Conservation (phyloP, 306 rosid species). For the Castanea sativa region DNA sequence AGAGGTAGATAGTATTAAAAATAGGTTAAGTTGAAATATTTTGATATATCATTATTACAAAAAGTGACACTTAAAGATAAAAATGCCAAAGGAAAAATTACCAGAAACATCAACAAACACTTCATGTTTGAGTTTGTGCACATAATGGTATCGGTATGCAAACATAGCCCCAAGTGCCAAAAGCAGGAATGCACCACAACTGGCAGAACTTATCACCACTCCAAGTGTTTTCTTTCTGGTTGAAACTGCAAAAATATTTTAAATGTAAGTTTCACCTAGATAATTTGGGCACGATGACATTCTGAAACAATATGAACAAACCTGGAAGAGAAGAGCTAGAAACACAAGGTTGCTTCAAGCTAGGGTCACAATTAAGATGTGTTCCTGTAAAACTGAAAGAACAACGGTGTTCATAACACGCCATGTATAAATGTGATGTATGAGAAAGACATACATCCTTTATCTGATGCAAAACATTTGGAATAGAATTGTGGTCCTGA, state of each 20-base stretch:
- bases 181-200: conserved; percentile 63
- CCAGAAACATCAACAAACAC: conserved; percentile 83
- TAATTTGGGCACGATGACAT: conserved; percentile 3
- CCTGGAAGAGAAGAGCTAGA: conserved; percentile 64
- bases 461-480: neutral
- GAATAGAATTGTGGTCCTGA: neutral
- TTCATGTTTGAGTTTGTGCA: conserved; percentile 38
- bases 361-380: conserved; percentile 60
- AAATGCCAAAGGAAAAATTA: conserved; percentile 29
- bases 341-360: conserved; percentile 69
- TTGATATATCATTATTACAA: neutral
- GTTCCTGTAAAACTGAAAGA: conserved; percentile 75
- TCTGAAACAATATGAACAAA: conserved; percentile 23
- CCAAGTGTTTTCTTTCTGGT: conserved; percentile 46
- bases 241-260: conserved; percentile 50
- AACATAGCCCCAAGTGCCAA: conserved; percentile 54
- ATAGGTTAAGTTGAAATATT: neutral
- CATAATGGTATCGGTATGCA: conserved; percentile 43
- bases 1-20: neutral
- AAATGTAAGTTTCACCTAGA: conserved; percentile 3
- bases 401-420: neutral
- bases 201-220: conserved; percentile 47
- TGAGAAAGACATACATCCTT: neutral
- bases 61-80: neutral
- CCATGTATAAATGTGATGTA: neutral